Conservation (phyloP, 441 rosid genomes). For the Euphorbia celastroides region DNA sequence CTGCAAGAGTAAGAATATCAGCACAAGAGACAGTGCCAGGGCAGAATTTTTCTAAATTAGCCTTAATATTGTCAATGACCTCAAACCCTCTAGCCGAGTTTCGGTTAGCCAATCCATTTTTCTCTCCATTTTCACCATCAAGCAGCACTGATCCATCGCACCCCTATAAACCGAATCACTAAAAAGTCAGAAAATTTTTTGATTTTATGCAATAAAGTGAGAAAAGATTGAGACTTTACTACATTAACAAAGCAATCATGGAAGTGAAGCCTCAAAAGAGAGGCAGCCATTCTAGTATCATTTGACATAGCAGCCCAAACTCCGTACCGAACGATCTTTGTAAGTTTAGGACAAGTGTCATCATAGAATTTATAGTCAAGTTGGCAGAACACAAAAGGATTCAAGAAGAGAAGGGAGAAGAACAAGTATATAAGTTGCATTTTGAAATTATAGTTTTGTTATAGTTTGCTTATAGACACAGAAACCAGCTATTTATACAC, state of each 20-base stretch:
- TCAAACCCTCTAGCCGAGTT: slow-evolving; percentile 65
- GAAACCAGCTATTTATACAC: slow-evolving; percentile 34
- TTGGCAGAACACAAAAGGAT: slow-evolving; percentile 33
- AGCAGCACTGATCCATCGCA: slow-evolving; percentile 61
- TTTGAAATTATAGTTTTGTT: neutral
- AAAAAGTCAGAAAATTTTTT: no score
- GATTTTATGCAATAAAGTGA: neutral
- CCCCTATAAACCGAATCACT: slow-evolving; percentile 30
- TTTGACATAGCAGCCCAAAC: slow-evolving; percentile 47
- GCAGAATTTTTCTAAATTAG: slow-evolving; percentile 50
- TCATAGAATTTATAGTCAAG: slow-evolving; percentile 51
- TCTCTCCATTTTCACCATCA: slow-evolving; percentile 48
- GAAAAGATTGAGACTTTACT: slow-evolving; percentile 12
- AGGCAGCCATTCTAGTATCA: slow-evolving; percentile 67
- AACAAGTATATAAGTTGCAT: slow-evolving; percentile 23
- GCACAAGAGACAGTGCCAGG: slow-evolving; percentile 60
- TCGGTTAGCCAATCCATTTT: slow-evolving; percentile 37
- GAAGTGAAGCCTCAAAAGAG: slow-evolving; percentile 62
- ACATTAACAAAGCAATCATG: slow-evolving; percentile 69
- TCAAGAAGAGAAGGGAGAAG: slow-evolving; percentile 21
- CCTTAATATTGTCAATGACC: slow-evolving; percentile 57
- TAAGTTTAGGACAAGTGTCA: slow-evolving; percentile 38
- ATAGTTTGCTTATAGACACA: slow-evolving; percentile 9
- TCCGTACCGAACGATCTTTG: slow-evolving; percentile 33
- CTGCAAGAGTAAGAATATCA: slow-evolving; percentile 57